Base-by-base conservation (phyloP, 164 flowering plant species). In the Kingdonia uniflora region DNA sequence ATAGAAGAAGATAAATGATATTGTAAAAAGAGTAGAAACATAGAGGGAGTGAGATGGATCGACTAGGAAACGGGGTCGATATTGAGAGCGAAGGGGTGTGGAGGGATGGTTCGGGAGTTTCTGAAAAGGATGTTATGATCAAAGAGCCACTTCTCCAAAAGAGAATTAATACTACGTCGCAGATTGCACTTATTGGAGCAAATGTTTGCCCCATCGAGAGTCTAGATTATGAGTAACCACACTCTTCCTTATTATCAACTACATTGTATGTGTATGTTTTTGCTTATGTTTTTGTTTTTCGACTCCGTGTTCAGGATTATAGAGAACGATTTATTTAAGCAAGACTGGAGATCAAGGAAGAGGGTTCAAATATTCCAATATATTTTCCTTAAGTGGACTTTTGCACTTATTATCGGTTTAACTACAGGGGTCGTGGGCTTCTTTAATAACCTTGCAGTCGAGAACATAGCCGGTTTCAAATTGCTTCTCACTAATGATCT, bases 261-360 rank as follows among this genome's bases (percentile, higher is more conserved):
- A 14, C 44, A 14, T 29, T 29, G 35, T 29, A 29, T 29, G 35
- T 29, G 35, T 4, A 29, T 29, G 35, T 29, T 4, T 29, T 4
- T 29, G 8, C 10, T 47, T 21, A 13, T 11, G 7, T 11, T 29
- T 22, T 19, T 5, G 22, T 40, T 29, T 16, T 35, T 48, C 15
- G 35, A 0, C 23, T 7, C 24, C n/a, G 17, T 40, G 69, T 65
- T 43, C 72, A 91, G 97, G 80, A 83, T 91, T 48, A 44, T 77
- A 29, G 97, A 91, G 64, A 91, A 87, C 65, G 96, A 83, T 39
- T 67, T 87, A 25, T 81, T 91, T 55, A 91, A 91, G 80, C 86
- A 91, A 64, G 95, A 87, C 39, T 87, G 96, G 97, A 77, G 96
- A 57, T 77, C 86, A 6, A 76, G 97, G 65, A 81, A 61, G 35